Conservation (phyloP, 441 rosid species). For the Metrosideros polymorpha region DNA sequence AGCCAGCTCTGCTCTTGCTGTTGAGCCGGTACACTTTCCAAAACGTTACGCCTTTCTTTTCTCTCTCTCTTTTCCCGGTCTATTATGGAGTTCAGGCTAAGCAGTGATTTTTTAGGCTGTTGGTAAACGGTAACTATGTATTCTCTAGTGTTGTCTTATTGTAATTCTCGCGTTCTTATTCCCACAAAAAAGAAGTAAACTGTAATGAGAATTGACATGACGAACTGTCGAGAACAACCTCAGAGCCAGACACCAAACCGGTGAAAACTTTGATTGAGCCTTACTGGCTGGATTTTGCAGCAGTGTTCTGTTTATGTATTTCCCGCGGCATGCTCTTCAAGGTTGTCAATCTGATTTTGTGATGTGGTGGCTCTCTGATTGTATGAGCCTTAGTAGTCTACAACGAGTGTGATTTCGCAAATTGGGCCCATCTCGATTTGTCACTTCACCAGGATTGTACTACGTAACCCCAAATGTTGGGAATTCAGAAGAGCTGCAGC, state of each 20-base stretch:
- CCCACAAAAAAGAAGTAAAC: neutral
- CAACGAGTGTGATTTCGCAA: neutral
- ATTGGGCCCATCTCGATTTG: neutral
- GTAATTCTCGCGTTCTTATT: neutral
- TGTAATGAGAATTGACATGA: neutral
- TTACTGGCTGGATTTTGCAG: neutral
- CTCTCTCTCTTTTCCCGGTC: neutral
- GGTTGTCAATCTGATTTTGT: neutral
- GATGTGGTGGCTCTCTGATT: neutral
- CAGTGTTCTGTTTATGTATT: neutral
- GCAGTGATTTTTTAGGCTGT: neutral
- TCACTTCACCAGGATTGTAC: neutral
- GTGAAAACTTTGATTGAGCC: neutral
- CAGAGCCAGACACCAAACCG: neutral
- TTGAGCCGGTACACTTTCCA: conserved; percentile 25
- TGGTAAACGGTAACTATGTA: neutral
- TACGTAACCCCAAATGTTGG: neutral
- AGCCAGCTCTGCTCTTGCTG: conserved; percentile 25
- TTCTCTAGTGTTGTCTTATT: neutral
- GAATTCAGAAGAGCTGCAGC: neutral
- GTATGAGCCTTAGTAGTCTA: neutral
- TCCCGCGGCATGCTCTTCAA: neutral
- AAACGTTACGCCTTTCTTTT: neutral
- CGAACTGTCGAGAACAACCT: neutral
- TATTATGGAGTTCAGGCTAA: neutral